Evolutionary conservation across 208 protist genomes (phyloP).

Genomic region (Naegleria fowleri): DNA sequence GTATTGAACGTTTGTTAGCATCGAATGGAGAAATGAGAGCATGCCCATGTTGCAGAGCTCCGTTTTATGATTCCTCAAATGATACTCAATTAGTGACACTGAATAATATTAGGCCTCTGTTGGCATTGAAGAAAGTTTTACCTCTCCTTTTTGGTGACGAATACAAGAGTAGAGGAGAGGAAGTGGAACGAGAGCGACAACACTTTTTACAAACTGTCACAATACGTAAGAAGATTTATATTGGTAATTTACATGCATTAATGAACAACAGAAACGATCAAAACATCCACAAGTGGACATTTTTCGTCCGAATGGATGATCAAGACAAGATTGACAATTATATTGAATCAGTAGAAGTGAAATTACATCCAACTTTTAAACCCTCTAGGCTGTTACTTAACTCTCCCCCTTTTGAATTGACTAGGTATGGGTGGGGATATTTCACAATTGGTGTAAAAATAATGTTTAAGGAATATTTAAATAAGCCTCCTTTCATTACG

Average conservation of each 20-base stretch:
- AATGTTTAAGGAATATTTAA: not conserved
- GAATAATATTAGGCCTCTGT: not conserved
- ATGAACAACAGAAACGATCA: not conserved
- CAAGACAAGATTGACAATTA: not conserved
- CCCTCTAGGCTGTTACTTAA: not conserved
- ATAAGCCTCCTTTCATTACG: not conserved
- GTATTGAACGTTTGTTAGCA: not conserved
- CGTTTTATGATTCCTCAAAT: not conserved
- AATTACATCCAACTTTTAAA: slow-evolving; percentile 22
- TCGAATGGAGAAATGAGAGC: not conserved
- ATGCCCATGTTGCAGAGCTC: not conserved
- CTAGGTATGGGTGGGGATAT: slow-evolving; percentile 21
- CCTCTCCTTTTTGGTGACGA: not conserved
- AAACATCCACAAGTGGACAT: slow-evolving; percentile 8
- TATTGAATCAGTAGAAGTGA: not conserved
- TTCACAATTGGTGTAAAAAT: not conserved
- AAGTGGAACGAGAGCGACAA: not conserved
- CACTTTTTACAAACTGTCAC: not conserved
- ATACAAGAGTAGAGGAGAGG: not conserved
- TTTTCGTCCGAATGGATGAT: not conserved
- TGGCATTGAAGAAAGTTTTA: not conserved
- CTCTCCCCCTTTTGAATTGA: not conserved
- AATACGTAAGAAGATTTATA: not conserved
- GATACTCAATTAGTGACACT: not conserved
- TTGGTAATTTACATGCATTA: not conserved